Evolutionary conservation across 2,329 filamentous ascomycete species (phyloP).

Genomic region (Ceratocystis cubensis): DNA sequence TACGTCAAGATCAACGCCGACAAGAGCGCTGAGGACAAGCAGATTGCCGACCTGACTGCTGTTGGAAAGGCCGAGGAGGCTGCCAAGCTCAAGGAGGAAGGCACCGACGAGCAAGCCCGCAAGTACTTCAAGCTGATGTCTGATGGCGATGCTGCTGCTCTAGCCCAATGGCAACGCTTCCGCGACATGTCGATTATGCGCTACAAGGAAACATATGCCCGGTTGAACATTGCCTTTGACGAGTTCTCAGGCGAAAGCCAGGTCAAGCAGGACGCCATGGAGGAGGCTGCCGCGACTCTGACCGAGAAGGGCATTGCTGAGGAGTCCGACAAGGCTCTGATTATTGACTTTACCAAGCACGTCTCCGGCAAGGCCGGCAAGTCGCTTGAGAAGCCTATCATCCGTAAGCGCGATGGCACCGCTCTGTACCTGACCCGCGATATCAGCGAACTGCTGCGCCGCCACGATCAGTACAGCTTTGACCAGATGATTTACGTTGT

Average conservation of each 20-base stretch:
- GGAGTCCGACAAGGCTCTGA: conserved; percentile 57
- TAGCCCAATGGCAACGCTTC: conserved; percentile 53
- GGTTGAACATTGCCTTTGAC: conserved; percentile 60
- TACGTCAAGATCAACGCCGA: conserved; percentile 67
- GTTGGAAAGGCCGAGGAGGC: conserved; percentile 29
- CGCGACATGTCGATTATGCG: conserved; percentile 53
- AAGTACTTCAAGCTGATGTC: conserved; percentile 60
- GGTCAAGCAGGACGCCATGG: conserved; percentile 55
- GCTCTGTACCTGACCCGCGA: conserved; percentile 68
- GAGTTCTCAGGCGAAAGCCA: conserved; percentile 65
- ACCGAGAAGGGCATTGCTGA: conserved; percentile 52
- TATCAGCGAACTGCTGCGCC: conserved; percentile 59
- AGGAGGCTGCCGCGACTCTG: conserved; percentile 47
- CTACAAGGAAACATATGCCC: conserved; percentile 56
- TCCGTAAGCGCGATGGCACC: conserved; percentile 62
- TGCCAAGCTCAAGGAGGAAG: conserved; percentile 37
- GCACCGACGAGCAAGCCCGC: conserved; percentile 62
- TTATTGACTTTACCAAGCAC: conserved; percentile 60
- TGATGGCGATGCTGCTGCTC: conserved; percentile 48
- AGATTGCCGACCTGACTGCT: conserved; percentile 45
- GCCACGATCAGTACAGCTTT: conserved; percentile 50
- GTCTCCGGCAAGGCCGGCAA: conserved; percentile 54
- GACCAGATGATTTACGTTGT: conserved; percentile 75
- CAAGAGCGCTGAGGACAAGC: conserved; percentile 52
- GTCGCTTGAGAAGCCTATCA: conserved; percentile 55